A percentile compares a stretch with the other conserved stretches of the same genome.
Conservation (phyloP, 148 eudicot species). For the Pharnaceum exiguum region DNA sequence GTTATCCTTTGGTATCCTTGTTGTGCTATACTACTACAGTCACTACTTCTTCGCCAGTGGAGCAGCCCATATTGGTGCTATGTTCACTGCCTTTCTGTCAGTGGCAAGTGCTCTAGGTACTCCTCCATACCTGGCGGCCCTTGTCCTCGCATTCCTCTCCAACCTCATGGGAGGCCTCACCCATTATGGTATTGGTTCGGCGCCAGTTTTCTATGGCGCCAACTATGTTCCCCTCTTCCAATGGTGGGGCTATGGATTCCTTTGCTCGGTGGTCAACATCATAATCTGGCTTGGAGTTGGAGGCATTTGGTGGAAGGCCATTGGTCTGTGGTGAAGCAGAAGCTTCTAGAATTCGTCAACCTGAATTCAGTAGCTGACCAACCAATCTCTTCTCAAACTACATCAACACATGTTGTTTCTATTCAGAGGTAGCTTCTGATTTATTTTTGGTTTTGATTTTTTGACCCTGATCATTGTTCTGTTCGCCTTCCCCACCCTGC, state of each 20-base stretch:
- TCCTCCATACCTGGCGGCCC: conserved; percentile 77
- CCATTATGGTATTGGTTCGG: conserved; percentile 95
- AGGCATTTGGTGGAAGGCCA: conserved; percentile 91
- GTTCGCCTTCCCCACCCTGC: background rate
- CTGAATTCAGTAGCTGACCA: conserved; percentile 12
- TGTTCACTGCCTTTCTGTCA: conserved; percentile 91
- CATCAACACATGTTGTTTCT: conserved; percentile 6
- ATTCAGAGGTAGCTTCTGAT: conserved; percentile 29
- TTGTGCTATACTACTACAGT: conserved; percentile 91
- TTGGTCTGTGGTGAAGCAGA: conserved; percentile 73
- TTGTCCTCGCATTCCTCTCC: conserved; percentile 85
- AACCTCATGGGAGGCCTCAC: conserved; percentile 98
- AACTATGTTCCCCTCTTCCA: conserved; percentile 82
- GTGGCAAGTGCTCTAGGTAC: conserved; percentile 95
- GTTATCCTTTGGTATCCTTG: conserved; percentile 81
- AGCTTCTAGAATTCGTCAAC: conserved; percentile 22
- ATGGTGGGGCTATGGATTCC: conserved; percentile 97
- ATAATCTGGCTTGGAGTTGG: conserved; percentile 97
- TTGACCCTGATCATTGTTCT: background rate
- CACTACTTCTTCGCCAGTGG: conserved; percentile 99
- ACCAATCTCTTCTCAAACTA: background rate
- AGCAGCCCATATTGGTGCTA: conserved; percentile 99
- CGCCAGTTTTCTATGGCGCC: conserved; percentile 93
- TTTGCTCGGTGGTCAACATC: conserved; percentile 77
- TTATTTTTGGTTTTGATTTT: conserved; percentile 20